Conservation (phyloP, 768 basidiomycete species). For the Amanita molliuscula region DNA sequence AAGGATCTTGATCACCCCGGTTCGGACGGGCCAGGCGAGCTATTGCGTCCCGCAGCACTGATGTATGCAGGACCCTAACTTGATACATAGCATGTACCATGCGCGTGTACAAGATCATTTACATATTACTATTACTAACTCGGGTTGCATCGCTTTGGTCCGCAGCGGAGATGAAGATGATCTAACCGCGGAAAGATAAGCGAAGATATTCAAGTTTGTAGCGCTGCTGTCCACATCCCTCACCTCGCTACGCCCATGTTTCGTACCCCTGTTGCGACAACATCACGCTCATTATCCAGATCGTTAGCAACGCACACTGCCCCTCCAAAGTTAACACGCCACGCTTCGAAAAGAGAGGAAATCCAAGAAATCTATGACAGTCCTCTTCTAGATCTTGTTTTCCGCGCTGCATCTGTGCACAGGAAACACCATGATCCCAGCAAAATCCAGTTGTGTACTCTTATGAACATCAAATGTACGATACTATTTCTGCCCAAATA, state of each 20-base stretch:
- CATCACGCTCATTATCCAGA: constrained; percentile 17
- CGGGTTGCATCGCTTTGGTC: too few species aligned
- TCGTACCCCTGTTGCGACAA: constrained; percentile 13
- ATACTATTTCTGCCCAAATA: constrained; percentile 10
- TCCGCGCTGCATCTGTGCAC: constrained; percentile 76
- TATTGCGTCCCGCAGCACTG: too few species aligned
- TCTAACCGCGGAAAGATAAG: background rate
- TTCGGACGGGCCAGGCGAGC: too few species aligned
- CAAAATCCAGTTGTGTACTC: constrained; percentile 91
- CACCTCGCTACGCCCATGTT: constrained; percentile 24
- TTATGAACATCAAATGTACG: constrained; percentile 98
- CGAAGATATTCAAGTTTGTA: background rate
- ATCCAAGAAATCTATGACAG: constrained; percentile 80
- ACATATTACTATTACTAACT: too few species aligned
- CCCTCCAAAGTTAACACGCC: constrained; percentile 27
- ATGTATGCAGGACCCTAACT: too few species aligned
- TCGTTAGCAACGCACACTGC: constrained; percentile 56
- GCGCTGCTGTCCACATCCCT: background rate
- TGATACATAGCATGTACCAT: too few species aligned
- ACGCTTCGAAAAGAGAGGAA: constrained; percentile 70
- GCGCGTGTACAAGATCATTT: too few species aligned
- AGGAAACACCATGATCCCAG: constrained; percentile 77
- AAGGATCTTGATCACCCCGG: too few species aligned
- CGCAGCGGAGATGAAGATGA: too few species aligned
- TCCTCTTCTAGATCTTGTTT: constrained; percentile 84